Conservation (phyloP, 2,329 filamentous ascomycete species). For the Cladosporium sp. region DNA sequence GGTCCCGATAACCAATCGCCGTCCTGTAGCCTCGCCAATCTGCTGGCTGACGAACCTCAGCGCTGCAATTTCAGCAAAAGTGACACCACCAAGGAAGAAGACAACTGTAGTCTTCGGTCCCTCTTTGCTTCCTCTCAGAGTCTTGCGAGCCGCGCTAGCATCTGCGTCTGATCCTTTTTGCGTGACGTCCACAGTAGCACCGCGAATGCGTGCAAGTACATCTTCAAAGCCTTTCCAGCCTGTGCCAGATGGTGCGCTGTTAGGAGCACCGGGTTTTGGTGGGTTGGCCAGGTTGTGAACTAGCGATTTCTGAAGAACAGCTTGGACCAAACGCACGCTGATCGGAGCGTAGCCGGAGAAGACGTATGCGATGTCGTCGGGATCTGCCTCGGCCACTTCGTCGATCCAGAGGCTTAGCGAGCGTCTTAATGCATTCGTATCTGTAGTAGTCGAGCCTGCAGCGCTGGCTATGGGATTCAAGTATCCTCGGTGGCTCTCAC, state of each 20-base stretch:
- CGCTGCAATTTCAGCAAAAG: constrained; percentile 92
- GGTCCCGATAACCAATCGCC: constrained; percentile 86
- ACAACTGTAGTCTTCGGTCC: constrained; percentile 76
- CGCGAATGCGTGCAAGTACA: constrained; percentile 77
- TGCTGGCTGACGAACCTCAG: constrained; percentile 83
- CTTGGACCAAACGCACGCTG: constrained; percentile 86
- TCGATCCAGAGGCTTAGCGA: constrained; percentile 86
- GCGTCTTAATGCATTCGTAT: constrained; percentile 85
- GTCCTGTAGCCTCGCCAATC: constrained; percentile 57
- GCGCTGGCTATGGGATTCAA: constrained; percentile 72
- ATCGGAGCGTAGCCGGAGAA: constrained; percentile 96
- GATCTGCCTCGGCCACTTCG: constrained; percentile 91
- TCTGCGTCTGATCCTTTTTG: constrained; percentile 93
- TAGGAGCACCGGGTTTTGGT: constrained; percentile 41
- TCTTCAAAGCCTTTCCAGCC: constrained; percentile 96
- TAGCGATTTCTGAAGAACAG: constrained; percentile 85
- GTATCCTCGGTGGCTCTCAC: constrained; percentile 67
- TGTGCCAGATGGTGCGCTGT: constrained; percentile 49
- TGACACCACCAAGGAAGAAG: constrained; percentile 97
- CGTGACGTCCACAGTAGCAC: constrained; percentile 83
- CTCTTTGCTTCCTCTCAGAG: constrained; percentile 67
- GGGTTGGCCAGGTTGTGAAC: constrained; percentile 54
- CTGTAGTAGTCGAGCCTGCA: constrained; percentile 50
- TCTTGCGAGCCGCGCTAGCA: constrained; percentile 70
- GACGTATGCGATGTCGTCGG: constrained; percentile 93